Evolutionary conservation across 345 rosid species (phyloP), one percentile per base, ranked within the genome.

Genomic region (Syzygium aromaticum): DNA sequence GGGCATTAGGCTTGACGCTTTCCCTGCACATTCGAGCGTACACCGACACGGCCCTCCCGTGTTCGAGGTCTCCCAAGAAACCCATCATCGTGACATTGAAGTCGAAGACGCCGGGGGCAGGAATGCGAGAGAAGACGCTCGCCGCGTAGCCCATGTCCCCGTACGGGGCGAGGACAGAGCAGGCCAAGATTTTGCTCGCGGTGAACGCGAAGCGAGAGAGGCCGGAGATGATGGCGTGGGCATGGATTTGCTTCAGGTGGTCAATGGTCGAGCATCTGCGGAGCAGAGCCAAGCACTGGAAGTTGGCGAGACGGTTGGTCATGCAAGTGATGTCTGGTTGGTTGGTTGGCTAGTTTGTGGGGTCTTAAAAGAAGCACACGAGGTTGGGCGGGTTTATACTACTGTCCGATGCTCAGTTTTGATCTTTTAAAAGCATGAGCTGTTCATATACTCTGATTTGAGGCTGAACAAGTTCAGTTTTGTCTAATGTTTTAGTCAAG

Each of bases 231-330:
- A 89, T 88, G 5, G 86, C 73, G 53, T 85, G 89, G n/a, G 90
- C 89, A 43, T 88, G 93, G 77, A 92, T 89, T 89, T 89, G 93
- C 63, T 92, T 87, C 14, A 90, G 86, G 40, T 89, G 86, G 10
- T 16, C 52, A 77, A 86, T 25, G 86, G 38, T 56, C 57, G 77
- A 86, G 86, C 92, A 90, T 85, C 83, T 51, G 38, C 86, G 85
- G 22, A 89, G 86, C 51, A 89, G 90, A 64, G 84, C 59, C n/a
- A 89, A 86, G 86, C 85, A 51, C 14, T 86, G 89, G 73, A 86
- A 73, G 84, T 52, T 87, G 63, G 84, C 52, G 59, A 77, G 25
- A 49, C 28, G 49, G 51, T 0, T 0, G 77, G 54, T 84, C 61
- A 51, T 46, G 85, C 85, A 84, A 52, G 33, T 28, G 85, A 73